A percentile compares a stretch with the other conserved stretches of the same genome.
Evolutionary conservation across 208 protist species (phyloP).

Genomic region (Naegleria lovaniensis): DNA sequence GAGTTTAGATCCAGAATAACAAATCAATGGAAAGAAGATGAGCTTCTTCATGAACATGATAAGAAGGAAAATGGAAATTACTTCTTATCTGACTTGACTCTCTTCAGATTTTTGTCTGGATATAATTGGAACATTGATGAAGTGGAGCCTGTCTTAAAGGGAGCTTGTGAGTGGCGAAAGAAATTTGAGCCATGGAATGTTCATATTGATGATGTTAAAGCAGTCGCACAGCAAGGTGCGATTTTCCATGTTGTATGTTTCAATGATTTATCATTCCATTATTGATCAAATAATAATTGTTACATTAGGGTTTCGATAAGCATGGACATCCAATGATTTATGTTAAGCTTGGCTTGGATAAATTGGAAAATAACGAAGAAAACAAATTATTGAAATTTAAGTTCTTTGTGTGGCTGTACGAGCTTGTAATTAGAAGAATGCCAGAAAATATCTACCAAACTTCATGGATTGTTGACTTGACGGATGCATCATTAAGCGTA

Average conservation of each 20-base stretch:
- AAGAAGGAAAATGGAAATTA: not conserved
- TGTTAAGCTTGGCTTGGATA: not conserved
- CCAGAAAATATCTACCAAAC: not conserved
- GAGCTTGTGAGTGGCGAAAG: not conserved
- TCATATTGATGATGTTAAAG: not conserved
- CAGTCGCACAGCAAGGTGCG: not conserved
- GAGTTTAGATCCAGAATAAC: not conserved
- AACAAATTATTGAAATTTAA: not conserved
- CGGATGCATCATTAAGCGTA: not conserved
- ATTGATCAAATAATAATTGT: too few relatives aligned
- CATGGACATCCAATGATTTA: not conserved
- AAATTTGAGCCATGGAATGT: not conserved
- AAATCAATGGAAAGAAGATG: not conserved
- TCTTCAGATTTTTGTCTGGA: not conserved
- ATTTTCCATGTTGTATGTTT: not conserved
- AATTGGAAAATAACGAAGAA: not conserved
- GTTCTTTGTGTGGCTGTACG: not conserved
- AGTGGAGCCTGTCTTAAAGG: not conserved
- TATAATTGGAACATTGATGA: constrained; percentile 8
- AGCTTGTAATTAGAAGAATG: not conserved
- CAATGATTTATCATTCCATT: too few relatives aligned
- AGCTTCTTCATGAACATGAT: not conserved
- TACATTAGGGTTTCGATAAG: not conserved
- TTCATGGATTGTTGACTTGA: not conserved
- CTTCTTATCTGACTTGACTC: constrained; percentile 5